A percentile compares a stretch with the other conserved stretches of the same genome.
Evolutionary conservation across 1,284 basidiomycete species (phyloP).

Genomic region (Boletus smithii): DNA sequence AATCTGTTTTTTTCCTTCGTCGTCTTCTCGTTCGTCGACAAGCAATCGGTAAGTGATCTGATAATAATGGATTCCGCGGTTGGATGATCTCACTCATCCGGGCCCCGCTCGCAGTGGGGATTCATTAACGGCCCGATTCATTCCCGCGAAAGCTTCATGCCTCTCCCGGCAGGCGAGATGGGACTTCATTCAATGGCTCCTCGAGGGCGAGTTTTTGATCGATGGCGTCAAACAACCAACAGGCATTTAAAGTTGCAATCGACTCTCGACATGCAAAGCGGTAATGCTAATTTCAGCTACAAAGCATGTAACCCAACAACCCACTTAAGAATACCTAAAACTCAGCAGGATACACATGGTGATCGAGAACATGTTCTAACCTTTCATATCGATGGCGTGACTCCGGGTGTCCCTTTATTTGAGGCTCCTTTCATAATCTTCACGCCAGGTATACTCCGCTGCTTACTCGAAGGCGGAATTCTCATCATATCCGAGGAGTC

Average conservation of each 20-base stretch:
- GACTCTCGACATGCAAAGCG: constrained; percentile 6
- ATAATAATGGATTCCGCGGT: constrained; percentile 2
- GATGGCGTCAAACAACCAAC: neutral
- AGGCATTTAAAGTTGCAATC: constrained; percentile 1
- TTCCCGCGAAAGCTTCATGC: constrained; percentile 14
- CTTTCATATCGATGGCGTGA: constrained; percentile 12
- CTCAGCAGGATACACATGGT: constrained; percentile 4
- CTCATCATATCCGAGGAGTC: constrained; percentile 16
- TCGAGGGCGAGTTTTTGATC: neutral
- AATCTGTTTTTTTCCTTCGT: neutral
- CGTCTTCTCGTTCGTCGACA: neutral
- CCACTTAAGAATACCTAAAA: constrained; percentile 4
- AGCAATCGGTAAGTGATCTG: neutral
- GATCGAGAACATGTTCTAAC: constrained; percentile 4
- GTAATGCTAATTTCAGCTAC: constrained; percentile 4
- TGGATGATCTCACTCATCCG: neutral
- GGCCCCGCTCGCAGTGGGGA: constrained; percentile 1
- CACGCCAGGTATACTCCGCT: constrained; percentile 33
- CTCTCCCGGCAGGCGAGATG: neutral
- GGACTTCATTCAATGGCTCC: neutral
- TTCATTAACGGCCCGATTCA: constrained; percentile 9
- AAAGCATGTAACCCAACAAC: neutral
- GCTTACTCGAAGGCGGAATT: constrained; percentile 19
- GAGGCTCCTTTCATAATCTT: constrained; percentile 30
- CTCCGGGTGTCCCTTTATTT: constrained; percentile 11